Evolutionary conservation across 2,329 filamentous ascomycete genomes (phyloP).

Genomic region (Zalaria obscura): DNA sequence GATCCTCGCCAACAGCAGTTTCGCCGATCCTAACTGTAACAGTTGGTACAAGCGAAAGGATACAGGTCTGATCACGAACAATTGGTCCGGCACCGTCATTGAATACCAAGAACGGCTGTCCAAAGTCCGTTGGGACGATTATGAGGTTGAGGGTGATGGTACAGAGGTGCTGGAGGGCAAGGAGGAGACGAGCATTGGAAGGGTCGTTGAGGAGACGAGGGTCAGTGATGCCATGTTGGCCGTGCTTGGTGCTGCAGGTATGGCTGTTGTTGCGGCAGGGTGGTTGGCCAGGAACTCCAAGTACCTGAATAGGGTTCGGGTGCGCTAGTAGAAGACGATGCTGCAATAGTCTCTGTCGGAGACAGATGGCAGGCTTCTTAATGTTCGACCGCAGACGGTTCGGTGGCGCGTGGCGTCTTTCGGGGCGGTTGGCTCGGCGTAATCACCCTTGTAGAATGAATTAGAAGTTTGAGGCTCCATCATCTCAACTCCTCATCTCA

Average conservation of each 20-base stretch:
- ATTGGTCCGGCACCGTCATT: constrained; percentile 39
- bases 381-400: too few relatives aligned
- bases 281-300: constrained; percentile 11
- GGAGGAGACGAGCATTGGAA: constrained; percentile 22
- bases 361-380: too few relatives aligned
- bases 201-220: constrained; percentile 30
- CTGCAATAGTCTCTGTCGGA: too few relatives aligned
- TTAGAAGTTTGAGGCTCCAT: too few relatives aligned
- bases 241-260: constrained; percentile 20
- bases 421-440: too few relatives aligned
- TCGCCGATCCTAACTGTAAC: constrained; percentile 40
- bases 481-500: too few relatives aligned
- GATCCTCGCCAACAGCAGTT: constrained; percentile 28
- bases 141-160: constrained; percentile 22
- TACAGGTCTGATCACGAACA: constrained; percentile 41
- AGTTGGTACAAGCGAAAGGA: constrained; percentile 42
- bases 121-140: constrained; percentile 32
- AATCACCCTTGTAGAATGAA: too few relatives aligned
- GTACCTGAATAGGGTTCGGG: constrained; percentile 1
- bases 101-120: constrained; percentile 37
- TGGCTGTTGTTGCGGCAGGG: constrained; percentile 21
- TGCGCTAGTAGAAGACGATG: background rate
- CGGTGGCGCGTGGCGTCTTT: too few relatives aligned
- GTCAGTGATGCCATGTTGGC: constrained; percentile 24
- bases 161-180: constrained; percentile 18